phyloP scores from a whole-genome alignment of 2,329 filamentous ascomycete genomes.

The Grosmannia clavigera region DNA sequence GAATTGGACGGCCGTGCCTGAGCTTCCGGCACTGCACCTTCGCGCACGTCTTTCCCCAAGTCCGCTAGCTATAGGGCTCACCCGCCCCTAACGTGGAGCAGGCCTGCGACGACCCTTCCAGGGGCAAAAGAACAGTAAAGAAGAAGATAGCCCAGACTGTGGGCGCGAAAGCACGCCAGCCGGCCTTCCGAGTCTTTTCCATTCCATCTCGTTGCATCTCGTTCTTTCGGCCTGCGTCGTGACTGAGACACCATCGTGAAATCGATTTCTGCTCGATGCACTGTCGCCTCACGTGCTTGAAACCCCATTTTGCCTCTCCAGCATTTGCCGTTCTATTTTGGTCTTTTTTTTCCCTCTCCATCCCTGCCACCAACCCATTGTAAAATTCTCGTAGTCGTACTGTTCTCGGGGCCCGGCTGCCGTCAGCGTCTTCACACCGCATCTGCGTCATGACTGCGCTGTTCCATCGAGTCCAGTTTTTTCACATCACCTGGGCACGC shows the following conservation, averaged over 20 bases:
- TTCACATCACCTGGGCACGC: constrained; percentile 2
- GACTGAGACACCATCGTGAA: not conserved
- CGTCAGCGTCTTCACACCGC: not conserved
- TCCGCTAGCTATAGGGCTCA: not conserved
- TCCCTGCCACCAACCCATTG: not conserved
- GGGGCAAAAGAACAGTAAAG: not conserved
- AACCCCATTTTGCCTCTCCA: not conserved
- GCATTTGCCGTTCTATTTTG: not conserved
- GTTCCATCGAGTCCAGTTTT: constrained; percentile 1
- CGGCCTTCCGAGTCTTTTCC: not conserved
- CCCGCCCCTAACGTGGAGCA: not conserved
- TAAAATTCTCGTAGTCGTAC: not conserved
- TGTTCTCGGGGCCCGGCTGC: not conserved
- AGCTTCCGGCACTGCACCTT: not conserved
- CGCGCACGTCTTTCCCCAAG: not conserved
- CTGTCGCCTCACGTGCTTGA: not conserved
- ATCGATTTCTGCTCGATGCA: not conserved
- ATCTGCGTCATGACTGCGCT: not conserved
- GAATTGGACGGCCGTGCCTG: not conserved
- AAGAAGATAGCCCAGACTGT: not conserved
- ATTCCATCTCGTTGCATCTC: not conserved
- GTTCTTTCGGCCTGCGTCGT: not conserved
- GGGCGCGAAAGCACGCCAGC: not conserved
- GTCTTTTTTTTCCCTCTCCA: not conserved
- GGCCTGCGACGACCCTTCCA: not conserved